Percentiles rank a stretch among this genome's conserved stretches.
Conservation (phyloP, 257 asterid genomes). For the Paulownia fortunei region DNA sequence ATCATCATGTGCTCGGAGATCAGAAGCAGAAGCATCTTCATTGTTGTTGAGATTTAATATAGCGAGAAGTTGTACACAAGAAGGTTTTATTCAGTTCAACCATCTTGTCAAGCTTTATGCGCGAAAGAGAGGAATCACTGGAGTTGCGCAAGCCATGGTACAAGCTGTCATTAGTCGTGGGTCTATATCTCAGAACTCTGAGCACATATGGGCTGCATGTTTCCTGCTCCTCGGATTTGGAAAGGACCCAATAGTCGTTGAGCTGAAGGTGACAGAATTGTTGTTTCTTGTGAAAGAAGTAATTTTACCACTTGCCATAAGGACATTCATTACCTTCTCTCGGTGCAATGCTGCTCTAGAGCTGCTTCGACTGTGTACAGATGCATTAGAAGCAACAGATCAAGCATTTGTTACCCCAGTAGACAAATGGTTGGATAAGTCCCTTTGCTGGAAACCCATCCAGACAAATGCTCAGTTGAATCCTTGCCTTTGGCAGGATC, state of each 20-base stretch:
- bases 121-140: constrained; percentile 59
- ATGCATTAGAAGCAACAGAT: constrained; percentile 81
- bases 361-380: constrained; percentile 81
- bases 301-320: constrained; percentile 68
- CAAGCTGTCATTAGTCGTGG: constrained; percentile 62
- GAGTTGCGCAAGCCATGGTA: constrained; percentile 70
- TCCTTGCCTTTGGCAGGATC: constrained; percentile 94
- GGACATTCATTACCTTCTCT: constrained; percentile 66
- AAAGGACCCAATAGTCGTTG: constrained; percentile 67
- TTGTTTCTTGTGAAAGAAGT: constrained; percentile 70
- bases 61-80: constrained; percentile 58
- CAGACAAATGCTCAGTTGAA: constrained; percentile 87
- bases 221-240: constrained; percentile 74
- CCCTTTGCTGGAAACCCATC: constrained; percentile 86
- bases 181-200: constrained; percentile 50
- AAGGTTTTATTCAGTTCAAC: constrained; percentile 65
- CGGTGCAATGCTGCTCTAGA: constrained; percentile 77
- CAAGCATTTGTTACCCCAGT: constrained; percentile 78
- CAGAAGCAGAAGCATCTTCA: constrained; percentile 76
- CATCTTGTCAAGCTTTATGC: constrained; percentile 63
- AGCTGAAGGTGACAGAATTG: constrained; percentile 63
- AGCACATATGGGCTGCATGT: constrained; percentile 88
- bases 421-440: constrained; percentile 84
- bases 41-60: constrained; percentile 64
- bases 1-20: constrained; percentile 67